Percentiles rank a stretch among this genome's conserved stretches.
Conservation (phyloP, 768 basidiomycete genomes). For the Filobasidium floriforme region DNA sequence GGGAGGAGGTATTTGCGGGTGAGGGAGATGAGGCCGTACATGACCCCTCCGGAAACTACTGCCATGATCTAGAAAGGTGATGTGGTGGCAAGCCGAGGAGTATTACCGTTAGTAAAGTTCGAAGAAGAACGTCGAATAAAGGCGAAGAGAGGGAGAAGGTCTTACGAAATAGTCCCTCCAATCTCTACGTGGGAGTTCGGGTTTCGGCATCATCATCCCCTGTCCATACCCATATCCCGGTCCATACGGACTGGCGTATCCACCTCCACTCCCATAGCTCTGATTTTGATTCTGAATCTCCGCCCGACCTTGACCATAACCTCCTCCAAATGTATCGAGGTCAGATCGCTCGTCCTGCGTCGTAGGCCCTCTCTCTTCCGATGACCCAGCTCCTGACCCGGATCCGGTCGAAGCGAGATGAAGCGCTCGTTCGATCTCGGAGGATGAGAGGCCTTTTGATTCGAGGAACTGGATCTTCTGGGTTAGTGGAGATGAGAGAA, state of each 20-base stretch:
- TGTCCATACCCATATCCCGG: constrained; percentile 25
- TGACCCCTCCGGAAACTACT: constrained; percentile 75
- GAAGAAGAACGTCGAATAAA: not conserved
- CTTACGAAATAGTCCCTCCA: constrained; percentile 97
- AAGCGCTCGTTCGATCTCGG: constrained; percentile 80
- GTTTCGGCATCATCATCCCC: constrained; percentile 30
- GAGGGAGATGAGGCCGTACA: constrained; percentile 64
- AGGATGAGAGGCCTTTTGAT: constrained; percentile 74
- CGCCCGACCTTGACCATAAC: constrained; percentile 1
- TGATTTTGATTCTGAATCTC: not conserved
- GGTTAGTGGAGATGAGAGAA: constrained; percentile 66
- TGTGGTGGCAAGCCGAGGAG: constrained; percentile 18
- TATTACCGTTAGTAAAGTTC: constrained; percentile 8
- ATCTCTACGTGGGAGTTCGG: constrained; percentile 60
- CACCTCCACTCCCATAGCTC: not conserved
- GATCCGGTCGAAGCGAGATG: too few species aligned
- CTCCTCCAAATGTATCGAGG: not conserved
- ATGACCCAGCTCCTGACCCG: too few species aligned
- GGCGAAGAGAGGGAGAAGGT: constrained; percentile 13
- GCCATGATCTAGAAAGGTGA: constrained; percentile 66
- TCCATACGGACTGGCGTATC: constrained; percentile 13
- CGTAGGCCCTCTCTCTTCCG: constrained; percentile 41
- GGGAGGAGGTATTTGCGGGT: constrained; percentile 80
- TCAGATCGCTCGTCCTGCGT: constrained; percentile 15
- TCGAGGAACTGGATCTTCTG: constrained; percentile 92